phyloP scores from a whole-genome alignment of 495 filamentous ascomycete genomes.

The Trichoderma reesei region DNA sequence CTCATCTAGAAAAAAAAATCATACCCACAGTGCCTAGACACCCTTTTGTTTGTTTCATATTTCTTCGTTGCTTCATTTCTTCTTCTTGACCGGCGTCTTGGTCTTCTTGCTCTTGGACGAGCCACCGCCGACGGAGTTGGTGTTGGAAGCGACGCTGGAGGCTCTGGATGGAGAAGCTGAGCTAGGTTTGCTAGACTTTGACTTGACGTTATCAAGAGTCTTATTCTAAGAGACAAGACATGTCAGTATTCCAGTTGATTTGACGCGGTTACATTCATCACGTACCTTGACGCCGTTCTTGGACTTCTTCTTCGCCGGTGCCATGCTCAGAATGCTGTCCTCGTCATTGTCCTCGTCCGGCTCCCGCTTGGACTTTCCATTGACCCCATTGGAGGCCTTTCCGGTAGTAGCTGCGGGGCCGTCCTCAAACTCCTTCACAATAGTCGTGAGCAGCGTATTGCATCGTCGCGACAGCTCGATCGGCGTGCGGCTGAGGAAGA shows the following conservation, averaged over 20 bases:
- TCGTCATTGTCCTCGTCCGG: constrained; percentile 76
- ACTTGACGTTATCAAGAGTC: constrained; percentile 52
- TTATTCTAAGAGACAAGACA: constrained; percentile 44
- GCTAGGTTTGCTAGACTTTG: constrained; percentile 42
- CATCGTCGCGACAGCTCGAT: constrained; percentile 86
- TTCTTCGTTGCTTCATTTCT: background rate
- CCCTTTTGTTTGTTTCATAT: background rate
- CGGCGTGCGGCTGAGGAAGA: constrained; percentile 90
- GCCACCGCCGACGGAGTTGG: background rate
- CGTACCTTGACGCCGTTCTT: constrained; percentile 69
- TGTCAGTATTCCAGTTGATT: background rate
- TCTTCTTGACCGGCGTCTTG: constrained; percentile 21
- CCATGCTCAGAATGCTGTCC: constrained; percentile 57
- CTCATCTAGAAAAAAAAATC: too few relatives aligned
- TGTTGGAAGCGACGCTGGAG: constrained; percentile 39
- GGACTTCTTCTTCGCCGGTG: constrained; percentile 83
- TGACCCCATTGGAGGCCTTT: constrained; percentile 49
- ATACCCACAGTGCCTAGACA: too few relatives aligned
- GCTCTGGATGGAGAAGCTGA: constrained; percentile 47
- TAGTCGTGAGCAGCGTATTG: constrained; percentile 86
- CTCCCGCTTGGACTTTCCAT: constrained; percentile 65
- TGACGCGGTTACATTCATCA: background rate
- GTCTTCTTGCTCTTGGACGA: constrained; percentile 46
- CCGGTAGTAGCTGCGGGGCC: constrained; percentile 38
- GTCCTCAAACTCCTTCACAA: constrained; percentile 86